Evolutionary conservation across 2,329 filamentous ascomycete species (phyloP), one percentile per base, ranked within the genome.

Genomic region (Ploettnerulaceae sp.): DNA sequence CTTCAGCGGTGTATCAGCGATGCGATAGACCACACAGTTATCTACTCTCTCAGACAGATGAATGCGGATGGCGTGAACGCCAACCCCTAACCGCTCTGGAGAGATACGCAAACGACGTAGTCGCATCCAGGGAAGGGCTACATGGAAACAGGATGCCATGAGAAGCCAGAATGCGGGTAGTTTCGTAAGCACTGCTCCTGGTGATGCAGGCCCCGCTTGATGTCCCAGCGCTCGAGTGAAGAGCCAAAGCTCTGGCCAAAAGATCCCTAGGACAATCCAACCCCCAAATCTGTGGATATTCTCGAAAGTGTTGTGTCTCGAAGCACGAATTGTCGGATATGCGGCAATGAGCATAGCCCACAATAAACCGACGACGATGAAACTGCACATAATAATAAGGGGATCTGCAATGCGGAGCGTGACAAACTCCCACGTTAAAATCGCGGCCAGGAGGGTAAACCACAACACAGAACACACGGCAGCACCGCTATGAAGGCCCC

Each of bases 121-220:
- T 34, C 73, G 67, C 3, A 79, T 58, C 78, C 79, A 84, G 2
- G 80, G 79, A 37, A 76, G 72, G 21, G 77, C 62, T 32, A 81
- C 67, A 48, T 75, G 69, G 25, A 68, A 44, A 7, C 76, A 78
- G 18, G 75, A 73, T 38, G 71, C 49, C 28, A 74, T 48, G n/a
- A 82, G 67, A 53, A 74, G 71, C 75, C 76, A 83, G 64, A 82
- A 77, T 1, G 71, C 65, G 1, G 75, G 76, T 4, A 52, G 46
- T 15, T 54, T 55, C 24, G 47, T 52, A 7, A 60, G 51, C n/a
- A n/a, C n/a, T n/a, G n/a, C n/a, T n/a, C n/a, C n/a, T n/a, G n/a
- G n/a, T n/a, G n/a, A n/a, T 6, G 20, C 24, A 3, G 51, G 40
- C 3, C 48, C 53, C 8, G 49, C 31, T 38, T 49, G 32, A 9